phyloP scores from a whole-genome alignment of 495 filamentous ascomycete genomes.

The Echria macrotheca region DNA sequence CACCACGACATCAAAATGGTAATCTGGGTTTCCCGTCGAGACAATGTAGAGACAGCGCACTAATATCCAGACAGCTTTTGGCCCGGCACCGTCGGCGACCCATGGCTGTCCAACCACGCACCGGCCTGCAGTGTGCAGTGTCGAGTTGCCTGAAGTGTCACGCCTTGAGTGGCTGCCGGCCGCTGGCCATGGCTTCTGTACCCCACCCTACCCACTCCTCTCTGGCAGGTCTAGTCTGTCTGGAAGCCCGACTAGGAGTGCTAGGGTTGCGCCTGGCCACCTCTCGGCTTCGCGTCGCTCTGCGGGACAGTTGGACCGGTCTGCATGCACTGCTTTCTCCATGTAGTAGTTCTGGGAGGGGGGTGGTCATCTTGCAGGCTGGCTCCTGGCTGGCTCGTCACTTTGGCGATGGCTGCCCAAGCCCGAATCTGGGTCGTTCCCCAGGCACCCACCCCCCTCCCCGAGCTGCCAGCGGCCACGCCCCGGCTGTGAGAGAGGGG shows the following conservation, averaged over 20 bases:
- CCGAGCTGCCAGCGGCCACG: not conserved
- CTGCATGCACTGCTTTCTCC: constrained; percentile 11
- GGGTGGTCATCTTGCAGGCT: too few relatives aligned
- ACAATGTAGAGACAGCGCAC: not conserved
- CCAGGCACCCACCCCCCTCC: not conserved
- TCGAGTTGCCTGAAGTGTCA: constrained; percentile 29
- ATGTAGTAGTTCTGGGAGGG: too few relatives aligned
- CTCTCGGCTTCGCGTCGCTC: constrained; percentile 6
- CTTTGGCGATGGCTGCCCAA: constrained; percentile 10
- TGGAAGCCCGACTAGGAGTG: constrained; percentile 23
- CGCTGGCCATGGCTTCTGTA: constrained; percentile 3
- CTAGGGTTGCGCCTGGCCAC: constrained; percentile 7
- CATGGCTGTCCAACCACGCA: constrained; percentile 19
- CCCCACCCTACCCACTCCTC: too few relatives aligned
- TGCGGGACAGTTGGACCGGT: constrained; percentile 23
- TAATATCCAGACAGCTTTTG: constrained; percentile 1
- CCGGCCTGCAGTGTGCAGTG: constrained; percentile 25
- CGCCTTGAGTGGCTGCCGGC: constrained; percentile 26
- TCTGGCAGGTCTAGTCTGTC: too few relatives aligned
- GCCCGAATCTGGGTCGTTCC: constrained; percentile 7
- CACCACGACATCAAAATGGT: too few relatives aligned
- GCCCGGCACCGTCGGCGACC: constrained; percentile 8
- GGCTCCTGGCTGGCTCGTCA: not conserved
- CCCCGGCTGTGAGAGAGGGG: not conserved
- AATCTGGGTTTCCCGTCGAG: not conserved